Percentiles rank a stretch among this genome's conserved stretches.
These are phyloP conservation scores for Melampsora larici-populina DNA, from an alignment of 1,284 basidiomycete genomes.

Conservation along the genomic window DNA sequence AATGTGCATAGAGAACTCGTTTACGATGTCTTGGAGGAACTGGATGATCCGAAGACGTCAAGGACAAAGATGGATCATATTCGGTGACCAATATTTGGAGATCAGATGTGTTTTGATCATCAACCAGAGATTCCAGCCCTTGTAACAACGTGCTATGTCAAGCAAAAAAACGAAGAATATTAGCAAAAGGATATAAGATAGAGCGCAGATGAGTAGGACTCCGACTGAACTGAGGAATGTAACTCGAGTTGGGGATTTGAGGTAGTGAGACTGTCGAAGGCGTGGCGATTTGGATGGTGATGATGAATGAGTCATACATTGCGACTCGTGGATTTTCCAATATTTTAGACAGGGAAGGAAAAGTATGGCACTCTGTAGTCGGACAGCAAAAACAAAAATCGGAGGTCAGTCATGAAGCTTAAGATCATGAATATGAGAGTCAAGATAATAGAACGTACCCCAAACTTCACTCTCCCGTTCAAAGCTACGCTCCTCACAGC, in stretches of 20 bases:
- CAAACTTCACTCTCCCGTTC: constrained; percentile 35
- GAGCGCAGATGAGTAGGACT: neutral
- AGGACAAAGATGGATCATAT: constrained; percentile 53
- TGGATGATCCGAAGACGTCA: neutral
- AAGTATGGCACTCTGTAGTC: constrained; percentile 60
- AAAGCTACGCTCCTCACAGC: constrained; percentile 19
- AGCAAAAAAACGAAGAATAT: constrained; percentile 64
- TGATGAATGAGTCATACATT: constrained; percentile 65
- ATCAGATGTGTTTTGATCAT: constrained; percentile 57
- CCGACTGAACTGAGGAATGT: constrained; percentile 59
- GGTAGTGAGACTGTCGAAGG: constrained; percentile 66
- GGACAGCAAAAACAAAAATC: neutral
- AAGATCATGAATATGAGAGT: neutral
- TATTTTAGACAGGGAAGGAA: constrained; percentile 65
- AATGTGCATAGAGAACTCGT: constrained; percentile 73
- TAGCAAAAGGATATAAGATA: constrained; percentile 60
- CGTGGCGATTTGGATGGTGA: constrained; percentile 68
- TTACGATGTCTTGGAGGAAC: constrained; percentile 58
- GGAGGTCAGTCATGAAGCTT: neutral
- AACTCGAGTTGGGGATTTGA: constrained; percentile 65
- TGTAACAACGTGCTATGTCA: constrained; percentile 50
- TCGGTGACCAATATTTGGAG: constrained; percentile 70
- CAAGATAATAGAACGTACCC: neutral
- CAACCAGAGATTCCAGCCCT: constrained; percentile 52
- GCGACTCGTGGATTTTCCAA: constrained; percentile 63